phyloP scores from a whole-genome alignment of 1,284 basidiomycete species.

The Peniophora sp. region DNA sequence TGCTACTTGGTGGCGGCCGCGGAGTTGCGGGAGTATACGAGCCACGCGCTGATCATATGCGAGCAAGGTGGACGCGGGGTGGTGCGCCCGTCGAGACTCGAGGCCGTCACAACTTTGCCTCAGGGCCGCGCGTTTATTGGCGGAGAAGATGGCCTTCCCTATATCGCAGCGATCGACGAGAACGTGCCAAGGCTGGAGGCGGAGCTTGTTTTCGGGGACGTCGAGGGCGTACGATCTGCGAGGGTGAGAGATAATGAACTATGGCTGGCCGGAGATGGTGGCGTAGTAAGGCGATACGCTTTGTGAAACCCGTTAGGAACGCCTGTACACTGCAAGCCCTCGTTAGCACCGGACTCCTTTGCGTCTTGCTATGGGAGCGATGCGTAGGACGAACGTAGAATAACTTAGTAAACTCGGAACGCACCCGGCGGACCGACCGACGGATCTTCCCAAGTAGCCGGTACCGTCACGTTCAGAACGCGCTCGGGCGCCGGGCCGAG shows the following conservation, averaged over 20 bases:
- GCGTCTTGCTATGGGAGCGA: too few species aligned
- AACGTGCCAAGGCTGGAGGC: conserved; percentile 28
- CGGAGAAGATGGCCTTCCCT: conserved; percentile 51
- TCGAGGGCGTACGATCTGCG: conserved; percentile 37
- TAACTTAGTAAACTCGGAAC: too few species aligned
- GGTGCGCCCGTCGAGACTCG: conserved; percentile 36
- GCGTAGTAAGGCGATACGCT: conserved; percentile 40
- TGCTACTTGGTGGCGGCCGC: conserved; percentile 58
- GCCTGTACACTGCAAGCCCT: too few species aligned
- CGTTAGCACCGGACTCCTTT: too few species aligned
- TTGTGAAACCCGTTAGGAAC: conserved; percentile 2
- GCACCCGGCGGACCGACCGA: too few species aligned
- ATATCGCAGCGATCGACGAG: conserved; percentile 32
- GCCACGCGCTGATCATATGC: conserved; percentile 22
- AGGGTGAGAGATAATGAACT: conserved; percentile 27
- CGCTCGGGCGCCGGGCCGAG: too few species aligned
- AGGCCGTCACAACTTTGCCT: conserved; percentile 37
- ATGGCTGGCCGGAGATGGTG: conserved; percentile 59
- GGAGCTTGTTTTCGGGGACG: conserved; percentile 44
- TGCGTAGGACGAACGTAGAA: too few species aligned
- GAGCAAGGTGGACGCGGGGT: conserved; percentile 46
- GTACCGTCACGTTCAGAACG: too few species aligned
- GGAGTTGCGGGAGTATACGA: conserved; percentile 58
- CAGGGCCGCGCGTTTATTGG: conserved; percentile 20
- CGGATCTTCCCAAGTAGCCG: too few species aligned